Base-by-base conservation (phyloP, 2,329 filamentous ascomycete genomes). In the Microascus cirrosus region DNA sequence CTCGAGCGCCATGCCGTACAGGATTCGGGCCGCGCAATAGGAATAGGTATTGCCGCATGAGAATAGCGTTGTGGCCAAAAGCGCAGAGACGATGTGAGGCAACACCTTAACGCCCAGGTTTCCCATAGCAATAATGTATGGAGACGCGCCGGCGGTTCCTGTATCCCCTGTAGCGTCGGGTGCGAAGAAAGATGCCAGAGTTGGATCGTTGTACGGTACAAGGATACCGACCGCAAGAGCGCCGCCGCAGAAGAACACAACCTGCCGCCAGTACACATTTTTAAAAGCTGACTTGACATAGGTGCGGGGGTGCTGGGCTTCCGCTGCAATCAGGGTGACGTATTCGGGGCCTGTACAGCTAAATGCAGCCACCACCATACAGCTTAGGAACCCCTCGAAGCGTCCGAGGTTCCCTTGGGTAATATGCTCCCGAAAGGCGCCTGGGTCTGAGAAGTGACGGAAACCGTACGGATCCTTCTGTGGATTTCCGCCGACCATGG, bases 401-500 rank as follows among this genome's bases (percentile, higher is more conserved):
- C 79, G 76, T n/a, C 90, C 90, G 0, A 90, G 78, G 7, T 75
- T 67, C 0, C 88, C 89, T 0, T 74, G 74, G 36, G 78, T 80
- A 66, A 87, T 84, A 54, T 85, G 77, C 61, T 85, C 79, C 2
- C 80, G 79, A 67, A 93, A 92, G 0, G 88, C 71, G 5, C 85
- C 89, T 0, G 88, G 89, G 0, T 81, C 73, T 3, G 78, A 74
- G 82, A 83, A 87, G 68, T 80, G 83, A 0, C 69, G 78, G 67
- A 93, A 93, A 1, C 89, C 89, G 61, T 89, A 89, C 0, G 81
- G 75, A 63, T 92, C 86, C 42, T 81, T 75, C 1, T 83, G 68
- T 0, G 90, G 90, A 63, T 93, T 94, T 2, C 87, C 90, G 8
- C 90, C 90, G 1, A 94, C 73, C 85, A 94, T 93, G 62, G 84